phyloP scores from a whole-genome alignment of 768 basidiomycete species.

The Kwoniella botswanensis region DNA sequence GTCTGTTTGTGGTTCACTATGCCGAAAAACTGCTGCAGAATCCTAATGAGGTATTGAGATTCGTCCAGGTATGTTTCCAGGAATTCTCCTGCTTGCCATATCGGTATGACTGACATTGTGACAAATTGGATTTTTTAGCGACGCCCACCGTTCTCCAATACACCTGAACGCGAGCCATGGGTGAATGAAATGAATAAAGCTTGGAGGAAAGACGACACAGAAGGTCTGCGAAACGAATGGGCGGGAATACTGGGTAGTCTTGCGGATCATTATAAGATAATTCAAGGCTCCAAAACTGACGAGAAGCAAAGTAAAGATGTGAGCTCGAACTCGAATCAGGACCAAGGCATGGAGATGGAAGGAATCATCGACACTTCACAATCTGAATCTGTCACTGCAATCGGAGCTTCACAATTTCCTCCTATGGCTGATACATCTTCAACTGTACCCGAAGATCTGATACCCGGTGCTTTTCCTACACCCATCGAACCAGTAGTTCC shows the following conservation, averaged over 20 bases:
- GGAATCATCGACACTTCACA: conserved; percentile 7
- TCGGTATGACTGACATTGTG: no score
- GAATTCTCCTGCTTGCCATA: no score
- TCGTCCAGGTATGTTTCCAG: conserved; percentile 59
- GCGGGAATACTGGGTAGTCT: conserved; percentile 6
- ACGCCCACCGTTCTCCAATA: background rate
- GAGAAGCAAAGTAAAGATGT: background rate
- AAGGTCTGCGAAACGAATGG: conserved; percentile 26
- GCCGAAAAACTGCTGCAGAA: conserved; percentile 74
- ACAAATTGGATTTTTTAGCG: background rate
- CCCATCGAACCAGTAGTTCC: background rate
- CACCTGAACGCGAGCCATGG: conserved; percentile 11
- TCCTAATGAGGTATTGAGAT: conserved; percentile 64
- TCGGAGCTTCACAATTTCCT: conserved; percentile 7
- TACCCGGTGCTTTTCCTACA: conserved; percentile 15
- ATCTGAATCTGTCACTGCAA: conserved; percentile 11
- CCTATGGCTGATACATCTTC: background rate
- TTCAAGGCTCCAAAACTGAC: background rate
- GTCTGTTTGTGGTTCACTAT: conserved; percentile 87
- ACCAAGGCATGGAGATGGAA: background rate
- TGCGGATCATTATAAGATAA: background rate
- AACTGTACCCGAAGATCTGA: conserved; percentile 4
- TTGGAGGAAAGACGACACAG: conserved; percentile 13
- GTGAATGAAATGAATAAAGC: background rate
- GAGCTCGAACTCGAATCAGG: background rate